Conservation (phyloP, 108 stramenopile genomes). For the Skeletonema potamos region DNA sequence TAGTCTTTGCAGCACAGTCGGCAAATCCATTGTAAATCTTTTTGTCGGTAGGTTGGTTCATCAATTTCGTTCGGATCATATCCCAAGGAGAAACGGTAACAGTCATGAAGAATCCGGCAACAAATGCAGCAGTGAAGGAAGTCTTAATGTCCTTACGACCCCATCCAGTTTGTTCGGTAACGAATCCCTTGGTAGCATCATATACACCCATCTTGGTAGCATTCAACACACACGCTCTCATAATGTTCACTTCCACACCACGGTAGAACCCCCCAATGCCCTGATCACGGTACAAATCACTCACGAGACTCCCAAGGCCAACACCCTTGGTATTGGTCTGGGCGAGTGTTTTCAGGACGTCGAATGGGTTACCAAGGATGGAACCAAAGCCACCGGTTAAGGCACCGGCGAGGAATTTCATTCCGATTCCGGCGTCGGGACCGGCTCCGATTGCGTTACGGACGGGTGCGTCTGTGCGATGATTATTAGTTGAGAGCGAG, state of each 20-base stretch:
- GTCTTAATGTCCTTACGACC: slow-evolving; percentile 74
- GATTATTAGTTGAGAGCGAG: neutral
- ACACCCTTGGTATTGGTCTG: slow-evolving; percentile 76
- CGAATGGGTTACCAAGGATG: slow-evolving; percentile 87
- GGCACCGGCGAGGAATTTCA: slow-evolving; percentile 89
- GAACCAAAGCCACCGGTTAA: slow-evolving; percentile 87
- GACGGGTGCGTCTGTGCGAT: slow-evolving; percentile 47
- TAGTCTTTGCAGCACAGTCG: slow-evolving; percentile 87
- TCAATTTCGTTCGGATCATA: slow-evolving; percentile 68
- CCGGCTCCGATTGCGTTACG: slow-evolving; percentile 74
- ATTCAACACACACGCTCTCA: slow-evolving; percentile 89
- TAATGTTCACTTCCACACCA: slow-evolving; percentile 83
- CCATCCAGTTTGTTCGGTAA: slow-evolving; percentile 69
- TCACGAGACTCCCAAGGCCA: slow-evolving; percentile 56
- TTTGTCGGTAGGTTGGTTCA: slow-evolving; percentile 89
- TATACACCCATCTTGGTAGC: slow-evolving; percentile 95
- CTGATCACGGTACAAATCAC: slow-evolving; percentile 76
- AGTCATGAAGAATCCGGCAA: slow-evolving; percentile 93
- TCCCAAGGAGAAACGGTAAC: slow-evolving; percentile 81
- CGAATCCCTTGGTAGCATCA: slow-evolving; percentile 86
- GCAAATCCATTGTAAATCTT: slow-evolving; percentile 84
- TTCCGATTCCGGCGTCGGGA: slow-evolving; percentile 70
- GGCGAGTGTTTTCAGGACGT: slow-evolving; percentile 90
- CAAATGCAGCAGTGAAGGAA: slow-evolving; percentile 65
- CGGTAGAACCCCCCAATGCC: slow-evolving; percentile 92